phyloP scores from a whole-genome alignment of 1,284 basidiomycete species.

The Violaceomyces palustris region DNA sequence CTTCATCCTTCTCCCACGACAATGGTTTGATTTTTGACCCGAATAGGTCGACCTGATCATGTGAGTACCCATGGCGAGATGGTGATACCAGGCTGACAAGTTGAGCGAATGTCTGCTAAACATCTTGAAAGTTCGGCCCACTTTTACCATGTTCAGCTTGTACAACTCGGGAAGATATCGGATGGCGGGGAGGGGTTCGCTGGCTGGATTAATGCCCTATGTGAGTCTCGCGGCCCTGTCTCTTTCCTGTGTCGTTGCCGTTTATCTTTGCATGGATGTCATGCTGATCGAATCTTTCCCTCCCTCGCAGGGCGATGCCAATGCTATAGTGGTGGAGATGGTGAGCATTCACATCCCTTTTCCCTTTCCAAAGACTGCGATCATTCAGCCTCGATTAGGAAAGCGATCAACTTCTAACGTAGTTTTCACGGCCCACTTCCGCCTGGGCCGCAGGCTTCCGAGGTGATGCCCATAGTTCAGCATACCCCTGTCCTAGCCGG shows the following conservation, averaged over 20 bases:
- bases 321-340: constrained; percentile 26
- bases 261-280: too few species aligned
- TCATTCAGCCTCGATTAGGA: too few species aligned
- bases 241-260: too few species aligned
- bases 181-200: constrained; percentile 21
- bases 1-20: too few species aligned
- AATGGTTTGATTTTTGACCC: too few species aligned
- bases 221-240: neutral
- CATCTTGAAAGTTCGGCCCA: too few species aligned
- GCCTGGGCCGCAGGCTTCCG: constrained; percentile 8
- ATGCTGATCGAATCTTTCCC: neutral
- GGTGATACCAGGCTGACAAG: too few species aligned
- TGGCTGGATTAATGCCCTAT: constrained; percentile 28
- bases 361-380: neutral
- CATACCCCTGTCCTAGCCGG: constrained; percentile 29
- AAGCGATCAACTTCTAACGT: too few species aligned
- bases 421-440: neutral
- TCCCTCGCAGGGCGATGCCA: constrained; percentile 17
- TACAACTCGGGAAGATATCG: constrained; percentile 28
- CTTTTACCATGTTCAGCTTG: too few species aligned
- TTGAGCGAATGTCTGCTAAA: neutral
- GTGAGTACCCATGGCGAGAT: too few species aligned
- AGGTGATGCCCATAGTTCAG: constrained; percentile 17
- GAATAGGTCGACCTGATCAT: too few species aligned
- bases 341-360: neutral